A percentile compares a stretch with the other conserved stretches of the same genome.
phyloP scores from a whole-genome alignment of 116 monocot species.

The Trichopus zeylanicus region DNA sequence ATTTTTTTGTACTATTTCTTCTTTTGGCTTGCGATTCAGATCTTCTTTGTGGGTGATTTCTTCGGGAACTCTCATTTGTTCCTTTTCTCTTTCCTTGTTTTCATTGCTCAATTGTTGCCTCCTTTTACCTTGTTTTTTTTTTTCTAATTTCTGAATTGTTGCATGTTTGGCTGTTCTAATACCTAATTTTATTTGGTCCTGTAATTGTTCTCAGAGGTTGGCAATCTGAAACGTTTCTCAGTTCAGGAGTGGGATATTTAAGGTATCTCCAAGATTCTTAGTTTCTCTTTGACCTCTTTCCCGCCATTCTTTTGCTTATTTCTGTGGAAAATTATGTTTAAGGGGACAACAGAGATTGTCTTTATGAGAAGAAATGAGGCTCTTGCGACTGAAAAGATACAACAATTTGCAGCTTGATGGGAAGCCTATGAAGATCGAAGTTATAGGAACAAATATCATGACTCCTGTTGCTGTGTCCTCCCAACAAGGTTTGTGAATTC shows the following conservation, averaged over 20 bases:
- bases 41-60: too few relatives aligned
- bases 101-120: too few relatives aligned
- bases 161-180: background rate
- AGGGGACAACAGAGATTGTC: slow-evolving; percentile 95
- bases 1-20: too few relatives aligned
- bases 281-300: background rate
- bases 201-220: slow-evolving; percentile 94
- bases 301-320: background rate
- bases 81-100: too few relatives aligned
- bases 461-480: slow-evolving; percentile 28
- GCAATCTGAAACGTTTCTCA: slow-evolving; percentile 69
- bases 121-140: too few relatives aligned
- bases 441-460: slow-evolving; percentile 65
- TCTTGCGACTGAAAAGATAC: slow-evolving; percentile 83
- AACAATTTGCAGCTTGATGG: slow-evolving; percentile 97
- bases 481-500: slow-evolving; percentile 20
- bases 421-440: slow-evolving; percentile 91
- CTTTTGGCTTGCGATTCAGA: too few relatives aligned
- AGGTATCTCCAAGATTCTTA: slow-evolving; percentile 32
- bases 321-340: slow-evolving; percentile 1
- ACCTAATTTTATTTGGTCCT: slow-evolving; percentile 11
- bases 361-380: slow-evolving; percentile 73
- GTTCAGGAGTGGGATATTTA: slow-evolving; percentile 88
- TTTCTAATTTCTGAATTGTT: background rate
- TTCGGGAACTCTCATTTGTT: too few relatives aligned